Base-by-base conservation (phyloP, 192 early-diverging fungal genomes). In the Backusella tarrabulga region DNA sequence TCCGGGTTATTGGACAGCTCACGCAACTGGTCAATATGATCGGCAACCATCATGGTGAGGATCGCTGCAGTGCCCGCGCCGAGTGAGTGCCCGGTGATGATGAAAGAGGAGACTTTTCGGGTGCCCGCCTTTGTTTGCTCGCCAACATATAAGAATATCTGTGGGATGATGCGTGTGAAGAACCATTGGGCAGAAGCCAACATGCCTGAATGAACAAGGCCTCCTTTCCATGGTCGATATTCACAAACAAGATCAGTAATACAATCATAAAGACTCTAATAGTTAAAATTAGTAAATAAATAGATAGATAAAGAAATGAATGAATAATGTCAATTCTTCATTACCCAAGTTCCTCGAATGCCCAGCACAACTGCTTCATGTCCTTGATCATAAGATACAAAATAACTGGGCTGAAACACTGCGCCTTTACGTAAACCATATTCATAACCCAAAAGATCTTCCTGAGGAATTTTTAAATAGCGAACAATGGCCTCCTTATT, bases 171-270 rank as follows among this genome's bases (percentile, higher is more conserved):
- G 41, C 88, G 85, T 41, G 81, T 80, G 80, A 90, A 88, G 71
- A 93, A 84, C 88, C 88, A 93, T 72, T 90, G 87, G 19, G 92
- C 92, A 2, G 91, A 89, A 36, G 87, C 87, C 79, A 91, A 86
- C 85, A 95, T 92, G 2, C 93, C 93, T 34, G 88, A 89, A 63
- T 95, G 93, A 26, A 92, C 91, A 12, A 95, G 81, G 0, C 93
- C 93, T 23, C 92, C 93, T 72, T 92, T 91, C 93, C 92, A 94
- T 35, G 90, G 92, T 63, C 87, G 83, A 76, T 95, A 95, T 77
- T 93, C 93, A 76, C 93, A 95, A 0, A 91, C 90, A 44, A 95
- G 78, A 80, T 95, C 93, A 1, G 93, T 93, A 34, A 95, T 83
- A 4, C 89, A 87, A 74, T 95, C 93, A 73, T 92, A 90, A 0